Base-by-base conservation (phyloP, 371 early-diverging fungal genomes). In the Mortierella sp. region DNA sequence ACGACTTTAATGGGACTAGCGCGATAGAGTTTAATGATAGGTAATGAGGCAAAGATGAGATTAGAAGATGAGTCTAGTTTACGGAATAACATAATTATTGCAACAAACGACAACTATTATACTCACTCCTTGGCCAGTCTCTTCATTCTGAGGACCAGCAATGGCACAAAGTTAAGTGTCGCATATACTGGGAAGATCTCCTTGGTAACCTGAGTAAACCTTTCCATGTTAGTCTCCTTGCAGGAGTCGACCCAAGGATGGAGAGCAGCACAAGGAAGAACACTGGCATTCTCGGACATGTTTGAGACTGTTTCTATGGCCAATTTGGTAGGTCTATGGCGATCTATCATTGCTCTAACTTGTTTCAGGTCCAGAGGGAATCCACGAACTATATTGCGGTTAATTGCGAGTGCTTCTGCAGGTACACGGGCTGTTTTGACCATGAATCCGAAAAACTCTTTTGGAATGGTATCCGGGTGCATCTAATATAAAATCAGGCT, bases 91-190 rank as follows among this genome's bases (percentile, higher is more conserved):
- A 28, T 1, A 28, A 28, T 28, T 28, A 28, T 28, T 28, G 28
- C 28, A 28, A 28, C 28, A 28, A 28, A 28, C 28, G 2, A 28
- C 28, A 28, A 28, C 28, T 28, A 28, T 28, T 28, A 28, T 28
- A 28, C 78, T 63, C 66, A 78, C 78, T 87, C 83, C 69, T 86
- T 86, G 61, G 84, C 63, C 3, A 94, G 86, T 63, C 87, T 86
- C 47, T 88, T 83, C 38, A 84, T 84, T 58, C 90, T 86, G 40
- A 94, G 84, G 21, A 92, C 72, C 8, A 93, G 52, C 85, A 92
- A 84, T 0, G 94, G 93, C 0, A 93, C 92, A 67, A 93, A 88
- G 58, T 93, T 93, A 69, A 94, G 86, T 33, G 92, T 87, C 16
- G 91, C 89, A 74, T 94, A 93, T 9, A 94, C 91, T 13, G 94